phyloP scores from a whole-genome alignment of 2,329 filamentous ascomycete species.

The Raffaelea arxii region DNA sequence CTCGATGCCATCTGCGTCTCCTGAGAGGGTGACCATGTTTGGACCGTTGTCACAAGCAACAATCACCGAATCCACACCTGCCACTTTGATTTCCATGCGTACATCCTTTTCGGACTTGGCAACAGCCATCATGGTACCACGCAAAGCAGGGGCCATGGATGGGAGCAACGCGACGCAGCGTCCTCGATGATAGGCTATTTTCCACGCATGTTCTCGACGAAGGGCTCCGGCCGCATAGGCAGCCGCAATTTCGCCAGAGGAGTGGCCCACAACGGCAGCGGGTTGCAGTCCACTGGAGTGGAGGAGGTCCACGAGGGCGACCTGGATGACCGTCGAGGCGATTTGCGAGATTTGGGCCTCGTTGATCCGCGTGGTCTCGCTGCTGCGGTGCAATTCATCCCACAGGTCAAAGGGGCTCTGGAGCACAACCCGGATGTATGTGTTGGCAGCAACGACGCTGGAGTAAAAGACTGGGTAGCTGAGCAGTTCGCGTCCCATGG shows the following conservation, averaged over 20 bases:
- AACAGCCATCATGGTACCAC: slow-evolving; percentile 38
- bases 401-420: slow-evolving; percentile 17
- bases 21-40: slow-evolving; percentile 25
- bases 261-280: slow-evolving; percentile 22
- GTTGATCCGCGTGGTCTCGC: slow-evolving; percentile 15
- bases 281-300: slow-evolving; percentile 17
- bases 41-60: slow-evolving; percentile 26
- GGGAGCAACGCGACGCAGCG: slow-evolving; percentile 17
- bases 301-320: slow-evolving; percentile 24
- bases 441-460: slow-evolving; percentile 18
- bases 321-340: slow-evolving; percentile 22
- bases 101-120: slow-evolving; percentile 28
- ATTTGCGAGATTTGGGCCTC: slow-evolving; percentile 20
- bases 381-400: slow-evolving; percentile 7
- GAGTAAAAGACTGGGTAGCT: slow-evolving; percentile 16
- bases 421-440: slow-evolving; percentile 15
- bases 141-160: slow-evolving; percentile 1
- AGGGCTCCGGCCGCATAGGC: slow-evolving; percentile 22
- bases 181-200: slow-evolving; percentile 23
- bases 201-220: slow-evolving; percentile 18
- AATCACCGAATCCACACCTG: slow-evolving; percentile 14
- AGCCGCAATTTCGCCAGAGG: slow-evolving; percentile 27
- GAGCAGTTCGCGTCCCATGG: slow-evolving; percentile 27
- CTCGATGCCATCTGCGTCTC: slow-evolving; percentile 9
- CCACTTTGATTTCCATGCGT: slow-evolving; percentile 10